Base-by-base conservation (phyloP, 2,329 filamentous ascomycete species). In the Aspergillus udagawae region DNA sequence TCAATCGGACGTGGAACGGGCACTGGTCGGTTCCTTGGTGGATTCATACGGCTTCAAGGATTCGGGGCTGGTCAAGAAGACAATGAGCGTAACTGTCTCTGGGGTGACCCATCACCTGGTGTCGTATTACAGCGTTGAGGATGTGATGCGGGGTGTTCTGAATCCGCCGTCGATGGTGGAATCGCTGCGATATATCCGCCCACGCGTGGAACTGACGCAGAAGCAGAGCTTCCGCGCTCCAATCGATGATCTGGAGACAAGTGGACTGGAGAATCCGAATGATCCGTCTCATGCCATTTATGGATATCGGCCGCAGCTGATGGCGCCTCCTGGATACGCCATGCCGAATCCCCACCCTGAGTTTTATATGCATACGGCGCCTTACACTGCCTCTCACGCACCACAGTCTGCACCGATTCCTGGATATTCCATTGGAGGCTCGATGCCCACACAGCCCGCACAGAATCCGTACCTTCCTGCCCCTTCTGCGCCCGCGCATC, bases 1-100 rank as follows among this genome's bases (percentile, higher is more conserved):
- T 32, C 74, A 78, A 58, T 73, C 76, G 4, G 78, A 80, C 56
- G 67, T 77, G 27, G 75, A 87, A 66, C 80, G 86, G 35, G 80
- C 83, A 27, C 77, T 92, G 53, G 86, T 94, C 48, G 92, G 92
- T 5, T 95, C 91, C 0, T 80, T 96, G 12, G 84, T 93, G n/a
- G 92, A 96, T 74, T 92, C 89, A 0, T 96, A 96, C 66, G 85
- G 86, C 32, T 96, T 96, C 81, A 94, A 94, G 68, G 80, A 86
- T 14, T 83, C 86, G 1, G 92, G 92, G 0, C 76, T 97, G 44
- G 84, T 96, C 61, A 97, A 97, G 81, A 96, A 96, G 79, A 96
- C 92, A 0, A 92, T 96, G 74, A 93, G 88, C 65, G 85, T 96
- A 42, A 86, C 83, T 2, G 86, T 88, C 52, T 82, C 87, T 27